phyloP scores from a whole-genome alignment of 805 yeast species.

The Suhomyces sp. region DNA sequence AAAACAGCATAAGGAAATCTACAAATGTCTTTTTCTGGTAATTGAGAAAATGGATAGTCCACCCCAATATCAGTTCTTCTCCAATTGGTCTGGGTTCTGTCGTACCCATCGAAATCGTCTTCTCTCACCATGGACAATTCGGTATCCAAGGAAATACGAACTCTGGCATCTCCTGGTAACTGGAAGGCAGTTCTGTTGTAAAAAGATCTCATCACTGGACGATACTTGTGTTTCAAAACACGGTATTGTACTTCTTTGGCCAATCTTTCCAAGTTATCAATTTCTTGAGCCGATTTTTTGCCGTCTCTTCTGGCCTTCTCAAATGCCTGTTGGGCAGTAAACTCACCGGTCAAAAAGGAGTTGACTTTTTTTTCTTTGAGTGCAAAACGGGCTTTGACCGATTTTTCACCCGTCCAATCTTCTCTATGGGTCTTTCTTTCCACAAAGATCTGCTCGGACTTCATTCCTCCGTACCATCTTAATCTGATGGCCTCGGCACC shows the following conservation, averaged over 20 bases:
- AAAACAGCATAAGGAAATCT: conserved; percentile 96
- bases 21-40: conserved; percentile 80
- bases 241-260: conserved; percentile 94
- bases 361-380: conserved; percentile 89
- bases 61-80: conserved; percentile 98
- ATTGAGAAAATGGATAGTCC: conserved; percentile 88
- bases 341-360: conserved; percentile 76
- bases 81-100: conserved; percentile 93
- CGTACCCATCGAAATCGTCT: conserved; percentile 90
- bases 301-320: conserved; percentile 92
- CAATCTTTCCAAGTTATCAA: conserved; percentile 86
- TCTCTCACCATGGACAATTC: conserved; percentile 97
- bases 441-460: conserved; percentile 84
- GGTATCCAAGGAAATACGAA: conserved; percentile 95
- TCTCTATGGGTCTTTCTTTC: conserved; percentile 98
- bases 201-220: conserved; percentile 95
- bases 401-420: conserved; percentile 99
- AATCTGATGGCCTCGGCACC: conserved; percentile 98
- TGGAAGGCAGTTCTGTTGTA: conserved; percentile 99
- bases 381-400: conserved; percentile 96
- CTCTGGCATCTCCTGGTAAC: conserved; percentile 98
- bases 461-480: conserved; percentile 99
- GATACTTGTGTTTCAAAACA: conserved; percentile 72
- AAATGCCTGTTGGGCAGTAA: conserved; percentile 84
- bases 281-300: conserved; percentile 80